phyloP scores from a whole-genome alignment of 2,329 filamentous ascomycete genomes.

The Fusarium irregulare region DNA sequence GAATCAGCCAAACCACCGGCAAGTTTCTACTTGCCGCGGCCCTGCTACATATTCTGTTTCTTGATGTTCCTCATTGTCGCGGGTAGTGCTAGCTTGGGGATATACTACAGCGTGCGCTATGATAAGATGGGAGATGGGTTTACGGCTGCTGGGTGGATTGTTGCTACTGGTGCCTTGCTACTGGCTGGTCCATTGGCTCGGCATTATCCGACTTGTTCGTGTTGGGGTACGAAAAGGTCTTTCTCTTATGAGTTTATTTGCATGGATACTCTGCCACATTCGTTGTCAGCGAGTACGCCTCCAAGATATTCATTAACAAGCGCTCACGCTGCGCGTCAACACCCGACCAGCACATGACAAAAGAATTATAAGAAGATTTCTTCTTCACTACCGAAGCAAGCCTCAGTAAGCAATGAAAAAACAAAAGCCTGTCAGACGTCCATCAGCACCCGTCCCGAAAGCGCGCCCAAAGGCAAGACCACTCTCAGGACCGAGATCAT shows the following conservation, averaged over 20 bases:
- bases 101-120: neutral
- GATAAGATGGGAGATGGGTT: constrained; percentile 1
- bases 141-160: neutral
- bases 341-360: rapidly evolving
- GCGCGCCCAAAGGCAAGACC: constrained; percentile 81
- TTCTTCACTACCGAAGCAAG: constrained; percentile 64
- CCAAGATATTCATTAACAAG: no score
- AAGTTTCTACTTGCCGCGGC: neutral
- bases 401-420: constrained; percentile 64
- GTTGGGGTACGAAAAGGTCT: neutral
- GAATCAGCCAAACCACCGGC: neutral
- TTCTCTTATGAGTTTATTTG: neutral
- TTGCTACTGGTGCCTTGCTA: neutral
- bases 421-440: constrained; percentile 83
- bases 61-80: neutral
- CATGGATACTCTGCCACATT: rapidly evolving
- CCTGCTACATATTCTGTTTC: neutral
- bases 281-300: rapidly evolving
- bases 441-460: constrained; percentile 83
- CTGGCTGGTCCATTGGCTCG: neutral
- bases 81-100: neutral
- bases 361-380: constrained; percentile 43
- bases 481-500: constrained; percentile 88
- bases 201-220: neutral
- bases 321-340: no score